Conservation (phyloP, 2,329 filamentous ascomycete genomes). For the Trichoderma koningiopsis region DNA sequence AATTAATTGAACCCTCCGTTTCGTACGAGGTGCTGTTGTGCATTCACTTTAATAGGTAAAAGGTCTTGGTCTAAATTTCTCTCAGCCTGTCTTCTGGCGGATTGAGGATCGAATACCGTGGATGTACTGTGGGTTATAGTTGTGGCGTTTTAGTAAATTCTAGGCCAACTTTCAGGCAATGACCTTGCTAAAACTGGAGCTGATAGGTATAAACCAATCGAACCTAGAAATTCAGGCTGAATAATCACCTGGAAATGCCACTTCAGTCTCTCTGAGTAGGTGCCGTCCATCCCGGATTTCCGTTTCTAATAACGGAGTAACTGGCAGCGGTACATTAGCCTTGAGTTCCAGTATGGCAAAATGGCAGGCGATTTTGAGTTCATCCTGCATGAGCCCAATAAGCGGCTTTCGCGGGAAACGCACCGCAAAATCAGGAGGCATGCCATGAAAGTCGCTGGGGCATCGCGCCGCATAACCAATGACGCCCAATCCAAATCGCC, state of each 20-base stretch:
- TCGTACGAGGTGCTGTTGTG: background rate
- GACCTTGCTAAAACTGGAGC: no score
- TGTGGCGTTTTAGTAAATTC: no score
- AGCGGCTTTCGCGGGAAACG: background rate
- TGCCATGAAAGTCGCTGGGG: background rate
- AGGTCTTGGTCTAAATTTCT: background rate
- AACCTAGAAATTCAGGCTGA: background rate
- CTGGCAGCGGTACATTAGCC: background rate
- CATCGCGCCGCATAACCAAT: background rate
- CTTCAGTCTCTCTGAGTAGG: background rate
- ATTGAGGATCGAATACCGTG: background rate
- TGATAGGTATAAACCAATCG: no score
- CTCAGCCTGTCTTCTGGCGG: no score
- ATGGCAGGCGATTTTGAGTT: constrained; percentile 1
- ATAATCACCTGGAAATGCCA: background rate
- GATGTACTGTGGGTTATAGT: no score
- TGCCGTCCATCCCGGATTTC: background rate
- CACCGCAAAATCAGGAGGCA: background rate
- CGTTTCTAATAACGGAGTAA: background rate
- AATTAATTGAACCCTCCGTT: background rate
- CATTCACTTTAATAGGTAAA: background rate
- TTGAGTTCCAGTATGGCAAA: background rate
- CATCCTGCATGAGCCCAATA: background rate
- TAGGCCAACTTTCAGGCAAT: no score
- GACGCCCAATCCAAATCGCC: background rate